Percentiles rank a stretch among this genome's conserved stretches.
Conservation (phyloP, 2,329 filamentous ascomycete genomes). For the Paecilomyces sp. region DNA sequence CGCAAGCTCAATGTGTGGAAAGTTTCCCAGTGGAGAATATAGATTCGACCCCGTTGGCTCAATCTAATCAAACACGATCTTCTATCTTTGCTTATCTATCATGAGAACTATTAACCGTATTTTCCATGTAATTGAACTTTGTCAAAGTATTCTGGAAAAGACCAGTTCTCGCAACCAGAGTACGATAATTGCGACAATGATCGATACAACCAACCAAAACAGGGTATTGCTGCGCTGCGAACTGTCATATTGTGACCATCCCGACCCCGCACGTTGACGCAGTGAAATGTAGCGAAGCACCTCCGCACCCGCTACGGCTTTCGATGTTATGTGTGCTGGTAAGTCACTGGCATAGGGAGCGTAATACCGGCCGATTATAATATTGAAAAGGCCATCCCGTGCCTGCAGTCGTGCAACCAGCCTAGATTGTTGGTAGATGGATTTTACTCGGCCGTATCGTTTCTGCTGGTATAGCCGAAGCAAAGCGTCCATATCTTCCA, state of each 20-base stretch:
- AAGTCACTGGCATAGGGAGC: slow-evolving; percentile 9
- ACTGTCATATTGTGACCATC: neutral
- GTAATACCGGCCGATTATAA: slow-evolving; percentile 11
- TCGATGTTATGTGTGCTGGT: slow-evolving; percentile 10
- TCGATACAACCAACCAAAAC: neutral
- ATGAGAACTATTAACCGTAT: no score
- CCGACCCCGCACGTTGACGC: neutral
- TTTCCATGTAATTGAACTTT: neutral
- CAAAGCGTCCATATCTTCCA: slow-evolving; percentile 1
- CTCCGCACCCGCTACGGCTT: slow-evolving; percentile 8
- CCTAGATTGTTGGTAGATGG: slow-evolving; percentile 9
- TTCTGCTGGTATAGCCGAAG: slow-evolving; percentile 7
- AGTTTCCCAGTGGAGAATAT: neutral
- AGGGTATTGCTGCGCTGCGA: neutral
- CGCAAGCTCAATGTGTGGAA: neutral
- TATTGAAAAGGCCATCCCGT: slow-evolving; percentile 11
- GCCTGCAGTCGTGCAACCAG: slow-evolving; percentile 11
- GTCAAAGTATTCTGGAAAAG: neutral
- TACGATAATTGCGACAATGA: neutral
- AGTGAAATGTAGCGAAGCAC: neutral
- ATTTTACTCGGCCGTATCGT: slow-evolving; percentile 9
- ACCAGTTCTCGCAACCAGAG: neutral
- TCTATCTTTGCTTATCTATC: neutral
- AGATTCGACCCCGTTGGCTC: neutral
- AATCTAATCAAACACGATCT: neutral